Base-by-base conservation (phyloP, 225 moss, liverwort and hornwort species). In the Polytrichum commune region DNA sequence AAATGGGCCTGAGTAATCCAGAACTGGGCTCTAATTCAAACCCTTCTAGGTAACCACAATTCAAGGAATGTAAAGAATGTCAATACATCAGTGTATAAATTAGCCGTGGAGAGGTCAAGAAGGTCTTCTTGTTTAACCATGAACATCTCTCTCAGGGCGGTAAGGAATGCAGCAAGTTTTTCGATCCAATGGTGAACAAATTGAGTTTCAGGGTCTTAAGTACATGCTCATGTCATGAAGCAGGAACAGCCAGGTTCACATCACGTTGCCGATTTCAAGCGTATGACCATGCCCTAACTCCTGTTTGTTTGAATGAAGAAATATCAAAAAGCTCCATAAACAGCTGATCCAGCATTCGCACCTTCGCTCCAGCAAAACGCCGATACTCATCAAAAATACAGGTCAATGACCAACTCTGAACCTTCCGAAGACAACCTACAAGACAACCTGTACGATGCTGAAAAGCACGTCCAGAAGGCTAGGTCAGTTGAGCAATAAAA, bases 301-400 rank as follows among this genome's bases (percentile, higher is more conserved):
- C 89, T 75, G 82, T 83, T 73, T 88, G 86, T 89, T 89, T 97
- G 88, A 97, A 97, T 23, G 84, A 60, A 55, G 96, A 92, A 72
- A 93, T 85, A 66, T 97, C 93, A 65, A 97, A 97, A 70, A 93
- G 90, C 69, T 93, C 93, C 93, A 97, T 97, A 68, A 97, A 97
- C 73, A 93, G 93, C 57, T 93, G 96, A 81, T 97, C 96, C 55
- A 97, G 82, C 93, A 97, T 97, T 62, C 96, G 90, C 23, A 93
- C 96, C 77, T 97, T 97, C 3, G 93, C 90, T 58, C 96, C 93
- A 68, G 96, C 96, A 82, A 97, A 97, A 75, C 96, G 89, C 66
- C 96, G 90, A 55, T 97, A 97, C 88, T 97, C 93, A 68, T 93
- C 96, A 73, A 97, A 93, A 25, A 97, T 97, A 23, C 93, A 97